Evolutionary conservation across 805 yeast genomes (phyloP), one percentile per base, ranked within the genome.

Genomic region (Metschnikowia picachoensis): DNA sequence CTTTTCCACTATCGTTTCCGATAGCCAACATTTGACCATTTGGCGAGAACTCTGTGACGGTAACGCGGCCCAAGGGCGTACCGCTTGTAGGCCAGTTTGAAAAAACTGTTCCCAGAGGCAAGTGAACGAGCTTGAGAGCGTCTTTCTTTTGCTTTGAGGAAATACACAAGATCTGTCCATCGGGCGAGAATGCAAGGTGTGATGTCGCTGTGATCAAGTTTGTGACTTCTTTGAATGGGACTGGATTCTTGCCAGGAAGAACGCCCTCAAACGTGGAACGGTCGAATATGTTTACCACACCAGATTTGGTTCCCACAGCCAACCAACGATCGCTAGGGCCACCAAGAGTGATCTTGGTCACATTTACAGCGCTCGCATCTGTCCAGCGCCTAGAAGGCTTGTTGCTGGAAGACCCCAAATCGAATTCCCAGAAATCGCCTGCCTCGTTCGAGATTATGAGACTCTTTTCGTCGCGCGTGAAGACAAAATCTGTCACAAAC

Each of bases 61-160:
- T 87, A 30, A 94, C 97, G 55, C 85, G 82, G n/a, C 99, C 99
- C 55, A 94, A 76, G 10, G 99, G 98, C 0, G 99, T 92, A 6
- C 90, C 90, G 43, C 92, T 83, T 2, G 98, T 94, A 14, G 99
- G 99, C 99, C 99, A 94, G 71, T 94, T 94, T 40, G 83, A 75
- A 68, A 83, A 94, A 7, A 88, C 96, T 15, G 87, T 79, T 53
- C 92, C 88, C 25, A 87, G 77, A 17, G 97, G 96, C 47, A 92
- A 67, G 62, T 94, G 98, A 11, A 89, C 91, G 52, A 94, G 64
- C 59, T 91, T 78, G 50, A 94, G 72, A 3, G 97, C 87, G 65
- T 94, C 98, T 57, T 84, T 82, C 68, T 83, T 82, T 5, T 85
- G 89, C 57, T 95, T 76, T 8, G 95, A 86, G 0, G 97, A 92